Evolutionary conservation across 2,329 filamentous ascomycete species (phyloP).

Genomic region (Cladobotryum mycophilum): DNA sequence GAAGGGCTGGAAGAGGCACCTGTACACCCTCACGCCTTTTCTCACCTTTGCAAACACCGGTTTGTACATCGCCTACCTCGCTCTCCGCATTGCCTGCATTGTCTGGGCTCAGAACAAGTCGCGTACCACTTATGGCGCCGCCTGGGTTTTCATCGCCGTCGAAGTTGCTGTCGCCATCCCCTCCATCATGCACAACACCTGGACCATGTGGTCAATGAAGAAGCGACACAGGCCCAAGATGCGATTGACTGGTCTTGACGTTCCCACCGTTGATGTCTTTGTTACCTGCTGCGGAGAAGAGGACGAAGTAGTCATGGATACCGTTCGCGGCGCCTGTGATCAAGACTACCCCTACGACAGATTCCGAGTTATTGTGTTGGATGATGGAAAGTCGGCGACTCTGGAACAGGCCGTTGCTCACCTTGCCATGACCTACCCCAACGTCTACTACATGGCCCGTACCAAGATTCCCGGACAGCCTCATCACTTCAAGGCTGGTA

Average conservation of each 20-base stretch:
- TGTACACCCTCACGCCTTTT: constrained; percentile 33
- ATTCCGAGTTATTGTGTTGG: constrained; percentile 49
- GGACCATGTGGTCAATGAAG: constrained; percentile 52
- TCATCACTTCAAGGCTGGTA: constrained; percentile 58
- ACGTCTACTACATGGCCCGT: constrained; percentile 48
- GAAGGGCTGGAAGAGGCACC: constrained; percentile 36
- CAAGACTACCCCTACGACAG: constrained; percentile 48
- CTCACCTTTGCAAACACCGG: constrained; percentile 35
- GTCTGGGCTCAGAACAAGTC: constrained; percentile 41
- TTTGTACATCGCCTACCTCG: constrained; percentile 45
- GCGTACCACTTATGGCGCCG: constrained; percentile 37
- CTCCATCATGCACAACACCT: constrained; percentile 50
- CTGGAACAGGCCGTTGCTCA: constrained; percentile 35
- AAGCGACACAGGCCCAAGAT: constrained; percentile 48
- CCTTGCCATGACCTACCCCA: constrained; percentile 35
- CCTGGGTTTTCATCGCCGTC: constrained; percentile 52
- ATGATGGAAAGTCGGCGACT: constrained; percentile 44
- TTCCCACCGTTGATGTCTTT: constrained; percentile 51
- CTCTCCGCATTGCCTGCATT: constrained; percentile 45
- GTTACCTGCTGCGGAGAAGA: constrained; percentile 54
- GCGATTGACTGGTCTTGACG: constrained; percentile 40
- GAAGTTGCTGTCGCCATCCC: constrained; percentile 49
- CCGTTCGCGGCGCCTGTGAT: constrained; percentile 47
- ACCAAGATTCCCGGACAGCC: constrained; percentile 42
- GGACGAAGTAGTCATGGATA: constrained; percentile 50